These are phyloP conservation scores for Saccharomyces hybrid DNA, from an alignment of 1,139 yeast genomes.

Conservation along the genomic window DNA sequence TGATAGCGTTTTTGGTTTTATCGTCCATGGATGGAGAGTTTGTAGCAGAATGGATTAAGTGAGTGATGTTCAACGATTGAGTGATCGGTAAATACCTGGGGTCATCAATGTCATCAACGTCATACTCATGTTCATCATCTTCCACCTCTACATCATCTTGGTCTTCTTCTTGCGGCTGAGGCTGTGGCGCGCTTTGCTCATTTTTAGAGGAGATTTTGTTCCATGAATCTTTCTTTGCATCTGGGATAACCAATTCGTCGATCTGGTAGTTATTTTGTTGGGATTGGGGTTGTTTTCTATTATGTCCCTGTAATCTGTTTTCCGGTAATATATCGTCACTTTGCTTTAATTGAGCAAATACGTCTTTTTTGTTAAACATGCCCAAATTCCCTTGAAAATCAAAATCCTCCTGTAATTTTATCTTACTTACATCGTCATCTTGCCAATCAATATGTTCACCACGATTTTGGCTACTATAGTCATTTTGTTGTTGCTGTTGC, in stretches of 20 bases:
- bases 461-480: neutral
- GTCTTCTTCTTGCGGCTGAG: constrained; percentile 4
- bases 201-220: constrained; percentile 30
- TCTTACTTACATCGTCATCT: constrained; percentile 42
- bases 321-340: constrained; percentile 55
- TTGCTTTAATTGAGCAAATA: constrained; percentile 67
- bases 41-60: constrained; percentile 25
- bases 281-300: constrained; percentile 37
- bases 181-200: constrained; percentile 5
- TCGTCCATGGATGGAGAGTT: constrained; percentile 8
- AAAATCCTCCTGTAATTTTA: constrained; percentile 58
- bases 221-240: constrained; percentile 49
- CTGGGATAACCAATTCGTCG: constrained; percentile 67
- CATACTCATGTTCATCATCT: constrained; percentile 13
- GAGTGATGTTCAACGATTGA: constrained; percentile 32
- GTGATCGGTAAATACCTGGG: constrained; percentile 27
- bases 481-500: constrained; percentile 5
- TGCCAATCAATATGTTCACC: constrained; percentile 40
- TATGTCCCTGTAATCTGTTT: constrained; percentile 68
- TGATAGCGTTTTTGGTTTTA: constrained; percentile 4
- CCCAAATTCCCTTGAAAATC: constrained; percentile 80
- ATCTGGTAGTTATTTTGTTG: constrained; percentile 45
- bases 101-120: constrained; percentile 9
- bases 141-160: constrained; percentile 7
- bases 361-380: constrained; percentile 73